Conservation (phyloP, 441 rosid genomes). For the Hypseocharis bilobata region DNA sequence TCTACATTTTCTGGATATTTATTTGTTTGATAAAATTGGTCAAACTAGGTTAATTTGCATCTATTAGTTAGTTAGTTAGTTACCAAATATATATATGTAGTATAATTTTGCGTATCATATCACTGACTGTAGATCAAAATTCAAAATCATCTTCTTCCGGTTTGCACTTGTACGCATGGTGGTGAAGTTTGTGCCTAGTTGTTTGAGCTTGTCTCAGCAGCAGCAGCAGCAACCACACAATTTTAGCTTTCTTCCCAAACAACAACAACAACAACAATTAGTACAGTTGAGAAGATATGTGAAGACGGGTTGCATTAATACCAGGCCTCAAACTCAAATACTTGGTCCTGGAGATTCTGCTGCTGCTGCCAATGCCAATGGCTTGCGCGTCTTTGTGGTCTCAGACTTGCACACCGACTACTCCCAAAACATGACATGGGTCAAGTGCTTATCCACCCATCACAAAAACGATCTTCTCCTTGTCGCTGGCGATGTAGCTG, state of each 20-base stretch:
- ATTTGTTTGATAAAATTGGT: no score
- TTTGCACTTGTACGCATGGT: no score
- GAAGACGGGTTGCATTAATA: constrained; percentile 13
- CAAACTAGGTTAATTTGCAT: no score
- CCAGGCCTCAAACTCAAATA: constrained; percentile 29
- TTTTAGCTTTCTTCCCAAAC: neutral
- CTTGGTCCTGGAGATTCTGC: constrained; percentile 14
- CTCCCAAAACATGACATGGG: constrained; percentile 51
- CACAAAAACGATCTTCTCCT: constrained; percentile 41
- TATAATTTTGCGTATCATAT: no score
- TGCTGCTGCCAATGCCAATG: constrained; percentile 20
- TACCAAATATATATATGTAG: no score
- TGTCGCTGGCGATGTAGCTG: constrained; percentile 63
- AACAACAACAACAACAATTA: neutral
- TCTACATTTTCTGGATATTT: no score
- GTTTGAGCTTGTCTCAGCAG: constrained; percentile 24
- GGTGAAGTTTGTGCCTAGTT: constrained; percentile 18
- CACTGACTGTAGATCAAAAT: no score
- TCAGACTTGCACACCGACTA: constrained; percentile 62
- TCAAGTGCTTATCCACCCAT: constrained; percentile 32
- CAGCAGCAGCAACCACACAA: neutral
- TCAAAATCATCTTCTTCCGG: no score
- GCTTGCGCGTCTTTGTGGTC: constrained; percentile 41
- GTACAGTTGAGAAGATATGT: neutral
- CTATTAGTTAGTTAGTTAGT: no score